Percentiles rank a stretch among this genome's conserved stretches.
Evolutionary conservation across 768 basidiomycete genomes (phyloP).

Genomic region (Coprinopsis strossmayeri): DNA sequence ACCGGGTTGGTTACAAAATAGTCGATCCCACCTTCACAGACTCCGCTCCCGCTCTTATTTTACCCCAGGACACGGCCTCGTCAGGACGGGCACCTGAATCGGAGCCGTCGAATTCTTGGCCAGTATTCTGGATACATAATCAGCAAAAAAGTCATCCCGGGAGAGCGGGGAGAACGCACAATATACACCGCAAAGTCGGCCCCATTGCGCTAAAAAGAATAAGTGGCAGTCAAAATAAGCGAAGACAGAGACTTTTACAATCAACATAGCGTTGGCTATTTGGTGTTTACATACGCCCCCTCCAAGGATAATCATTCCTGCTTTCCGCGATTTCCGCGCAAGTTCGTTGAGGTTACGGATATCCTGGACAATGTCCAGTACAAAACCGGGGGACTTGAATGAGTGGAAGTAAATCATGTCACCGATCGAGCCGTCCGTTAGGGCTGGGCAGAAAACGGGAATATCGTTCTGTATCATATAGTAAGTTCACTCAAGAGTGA

Average conservation of each 20-base stretch:
- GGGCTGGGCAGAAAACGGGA: slow-evolving; percentile 96
- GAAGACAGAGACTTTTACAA: slow-evolving; percentile 46
- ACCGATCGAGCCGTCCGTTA: slow-evolving; percentile 96
- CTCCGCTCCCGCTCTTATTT: slow-evolving; percentile 83
- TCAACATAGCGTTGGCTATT: slow-evolving; percentile 99
- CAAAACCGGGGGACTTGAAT: slow-evolving; percentile 76
- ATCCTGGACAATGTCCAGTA: slow-evolving; percentile 92
- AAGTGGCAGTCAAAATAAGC: neutral
- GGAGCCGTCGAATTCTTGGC: slow-evolving; percentile 98
- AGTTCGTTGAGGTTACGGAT: slow-evolving; percentile 90
- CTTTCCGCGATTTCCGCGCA: slow-evolving; percentile 80
- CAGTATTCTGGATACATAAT: slow-evolving; percentile 66
- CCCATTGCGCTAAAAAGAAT: slow-evolving; percentile 75
- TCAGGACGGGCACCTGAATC: slow-evolving; percentile 97
- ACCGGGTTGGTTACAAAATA: too few relatives aligned
- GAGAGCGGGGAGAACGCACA: slow-evolving; percentile 33
- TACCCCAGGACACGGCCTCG: slow-evolving; percentile 98
- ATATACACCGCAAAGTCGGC: slow-evolving; percentile 98
- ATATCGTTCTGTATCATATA: slow-evolving; percentile 78
- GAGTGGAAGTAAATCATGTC: slow-evolving; percentile 99
- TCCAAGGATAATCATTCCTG: slow-evolving; percentile 97
- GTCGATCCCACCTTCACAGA: slow-evolving; percentile 77
- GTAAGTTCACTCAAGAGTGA: slow-evolving; percentile 9
- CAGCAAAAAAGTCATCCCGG: slow-evolving; percentile 10
- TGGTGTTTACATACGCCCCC: slow-evolving; percentile 99